Evolutionary conservation across 495 filamentous ascomycete species (phyloP).

Genomic region (Aspergillus kassunensis): DNA sequence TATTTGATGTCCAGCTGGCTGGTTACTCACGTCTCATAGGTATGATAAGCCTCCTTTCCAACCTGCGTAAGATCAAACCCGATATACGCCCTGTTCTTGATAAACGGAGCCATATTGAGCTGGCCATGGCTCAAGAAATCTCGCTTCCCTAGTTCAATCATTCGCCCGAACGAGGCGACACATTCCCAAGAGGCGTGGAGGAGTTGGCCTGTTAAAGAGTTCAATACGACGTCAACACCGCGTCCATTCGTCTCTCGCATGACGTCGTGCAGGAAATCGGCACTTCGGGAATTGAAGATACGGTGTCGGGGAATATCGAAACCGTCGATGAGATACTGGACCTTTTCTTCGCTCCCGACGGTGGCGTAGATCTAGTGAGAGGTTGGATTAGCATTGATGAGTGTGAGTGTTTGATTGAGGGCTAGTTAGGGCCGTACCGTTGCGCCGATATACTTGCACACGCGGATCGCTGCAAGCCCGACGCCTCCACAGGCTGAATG

Average conservation of each 20-base stretch:
- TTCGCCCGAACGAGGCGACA: conserved; percentile 48
- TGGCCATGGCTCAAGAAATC: conserved; percentile 20
- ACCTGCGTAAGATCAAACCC: conserved; percentile 20
- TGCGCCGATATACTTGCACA: neutral
- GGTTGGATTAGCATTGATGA: too few species aligned
- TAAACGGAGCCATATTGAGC: conserved; percentile 36
- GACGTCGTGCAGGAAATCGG: conserved; percentile 41
- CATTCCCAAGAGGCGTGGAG: conserved; percentile 49
- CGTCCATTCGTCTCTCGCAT: conserved; percentile 40
- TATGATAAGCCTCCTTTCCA: neutral
- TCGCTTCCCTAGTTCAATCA: conserved; percentile 46
- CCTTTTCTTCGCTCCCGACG: conserved; percentile 41
- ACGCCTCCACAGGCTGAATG: conserved; percentile 12
- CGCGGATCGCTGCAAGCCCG: conserved; percentile 5
- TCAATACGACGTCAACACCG: conserved; percentile 51
- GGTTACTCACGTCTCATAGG: neutral
- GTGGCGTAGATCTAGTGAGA: conserved; percentile 44
- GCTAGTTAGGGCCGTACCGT: too few species aligned
- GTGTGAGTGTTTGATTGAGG: too few species aligned
- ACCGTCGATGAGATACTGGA: conserved; percentile 24
- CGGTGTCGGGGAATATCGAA: conserved; percentile 34
- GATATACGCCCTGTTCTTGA: conserved; percentile 26
- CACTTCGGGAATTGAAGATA: conserved; percentile 51
- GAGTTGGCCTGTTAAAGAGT: conserved; percentile 46
- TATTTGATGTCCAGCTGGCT: neutral